These are phyloP conservation scores for Rhizopus arrhizus DNA, from an alignment of 371 early-diverging fungal species.

Conservation along the genomic window DNA sequence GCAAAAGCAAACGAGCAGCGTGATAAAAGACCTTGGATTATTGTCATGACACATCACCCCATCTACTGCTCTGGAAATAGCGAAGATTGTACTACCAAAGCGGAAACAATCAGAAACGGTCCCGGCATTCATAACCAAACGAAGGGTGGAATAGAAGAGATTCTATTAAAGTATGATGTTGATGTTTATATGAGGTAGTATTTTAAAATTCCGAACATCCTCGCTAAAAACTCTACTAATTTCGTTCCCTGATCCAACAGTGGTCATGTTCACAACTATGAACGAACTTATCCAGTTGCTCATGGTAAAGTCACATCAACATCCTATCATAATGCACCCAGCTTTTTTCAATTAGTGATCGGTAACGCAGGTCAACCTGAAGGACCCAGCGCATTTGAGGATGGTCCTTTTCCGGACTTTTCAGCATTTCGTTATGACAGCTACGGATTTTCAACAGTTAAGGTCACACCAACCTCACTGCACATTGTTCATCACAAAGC, in stretches of 20 bases:
- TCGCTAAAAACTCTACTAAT: neutral
- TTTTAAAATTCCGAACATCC: neutral
- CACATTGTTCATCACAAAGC: conserved; percentile 33
- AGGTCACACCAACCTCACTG: conserved; percentile 29
- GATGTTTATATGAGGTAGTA: conserved; percentile 39
- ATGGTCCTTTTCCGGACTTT: conserved; percentile 36
- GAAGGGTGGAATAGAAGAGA: conserved; percentile 31
- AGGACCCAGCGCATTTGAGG: conserved; percentile 27
- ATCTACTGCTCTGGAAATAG: conserved; percentile 33
- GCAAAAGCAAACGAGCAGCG: conserved; percentile 40
- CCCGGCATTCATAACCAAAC: conserved; percentile 17
- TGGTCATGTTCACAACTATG: conserved; percentile 47
- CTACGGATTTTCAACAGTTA: conserved; percentile 43
- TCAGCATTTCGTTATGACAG: conserved; percentile 42
- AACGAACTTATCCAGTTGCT: conserved; percentile 43
- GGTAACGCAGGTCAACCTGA: conserved; percentile 50
- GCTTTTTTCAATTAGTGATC: conserved; percentile 37
- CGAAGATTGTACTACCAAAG: conserved; percentile 32
- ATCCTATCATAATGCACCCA: conserved; percentile 43
- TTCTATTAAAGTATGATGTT: conserved; percentile 30
- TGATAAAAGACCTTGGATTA: conserved; percentile 43
- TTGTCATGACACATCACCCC: conserved; percentile 43
- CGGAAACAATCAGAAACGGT: conserved; percentile 34
- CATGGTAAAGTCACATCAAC: conserved; percentile 27
- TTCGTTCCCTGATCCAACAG: conserved; percentile 1